phyloP scores from a whole-genome alignment of 306 rosid genomes.

The Mimosa pudica region DNA sequence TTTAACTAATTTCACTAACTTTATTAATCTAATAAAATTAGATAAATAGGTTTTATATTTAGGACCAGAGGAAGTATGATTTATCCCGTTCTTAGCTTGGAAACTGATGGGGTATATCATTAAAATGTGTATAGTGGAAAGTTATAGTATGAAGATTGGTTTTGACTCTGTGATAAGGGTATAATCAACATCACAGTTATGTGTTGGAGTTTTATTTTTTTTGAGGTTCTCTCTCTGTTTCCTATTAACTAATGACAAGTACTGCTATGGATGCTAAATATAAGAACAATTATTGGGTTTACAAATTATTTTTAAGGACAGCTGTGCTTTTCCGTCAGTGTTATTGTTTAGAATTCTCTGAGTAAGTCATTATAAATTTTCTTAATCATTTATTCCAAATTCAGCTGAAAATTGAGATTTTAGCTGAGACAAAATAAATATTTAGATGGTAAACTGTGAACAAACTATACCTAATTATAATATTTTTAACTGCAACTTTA shows the following conservation, averaged over 20 bases:
- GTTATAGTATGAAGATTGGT: conserved; percentile 3
- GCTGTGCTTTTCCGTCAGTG: background rate
- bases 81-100: conserved; percentile 23
- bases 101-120: background rate
- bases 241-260: background rate
- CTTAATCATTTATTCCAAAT: background rate
- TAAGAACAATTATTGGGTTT: conserved; percentile 11
- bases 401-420: background rate
- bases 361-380: background rate
- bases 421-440: background rate
- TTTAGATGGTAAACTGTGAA: conserved; percentile 2
- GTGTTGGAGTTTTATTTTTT: conserved; percentile 8
- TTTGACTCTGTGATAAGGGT: conserved; percentile 12
- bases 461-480: conserved; percentile 10
- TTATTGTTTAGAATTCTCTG: background rate
- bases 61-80: too few species aligned
- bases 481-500: background rate
- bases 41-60: too few species aligned
- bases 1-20: too few species aligned
- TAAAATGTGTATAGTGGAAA: conserved; percentile 17
- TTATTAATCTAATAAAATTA: too few species aligned
- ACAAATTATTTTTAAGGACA: background rate
- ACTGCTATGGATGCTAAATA: conserved; percentile 19
- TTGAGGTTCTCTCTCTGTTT: background rate
- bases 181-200: conserved; percentile 9